Conservation (phyloP, 2,329 filamentous ascomycete species). For the Arthrobotrys entomopaga region DNA sequence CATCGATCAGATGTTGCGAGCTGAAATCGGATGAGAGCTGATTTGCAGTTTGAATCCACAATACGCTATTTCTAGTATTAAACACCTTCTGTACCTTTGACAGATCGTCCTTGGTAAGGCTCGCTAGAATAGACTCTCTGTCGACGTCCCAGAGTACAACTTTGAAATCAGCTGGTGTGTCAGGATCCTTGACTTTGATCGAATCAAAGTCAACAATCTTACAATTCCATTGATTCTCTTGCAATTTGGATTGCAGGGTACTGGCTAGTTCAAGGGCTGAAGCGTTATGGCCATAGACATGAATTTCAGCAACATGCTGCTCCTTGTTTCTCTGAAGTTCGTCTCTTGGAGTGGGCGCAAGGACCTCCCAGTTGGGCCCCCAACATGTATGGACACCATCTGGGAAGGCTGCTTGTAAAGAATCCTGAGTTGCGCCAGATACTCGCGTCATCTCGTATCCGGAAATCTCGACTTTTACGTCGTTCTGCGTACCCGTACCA, state of each 20-base stretch:
- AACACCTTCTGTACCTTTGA: not conserved
- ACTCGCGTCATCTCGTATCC: slow-evolving; percentile 29
- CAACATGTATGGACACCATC: slow-evolving; percentile 21
- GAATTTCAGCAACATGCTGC: too few relatives aligned
- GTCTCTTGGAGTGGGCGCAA: not conserved
- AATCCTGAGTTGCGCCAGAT: slow-evolving; percentile 5
- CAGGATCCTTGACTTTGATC: not conserved
- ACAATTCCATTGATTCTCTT: not conserved
- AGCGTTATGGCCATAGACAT: slow-evolving; percentile 7
- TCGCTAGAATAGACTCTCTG: slow-evolving; percentile 9
- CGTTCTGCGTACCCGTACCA: slow-evolving; percentile 3
- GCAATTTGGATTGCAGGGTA: not conserved
- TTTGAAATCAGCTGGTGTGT: slow-evolving; percentile 1
- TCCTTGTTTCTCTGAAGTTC: too few relatives aligned
- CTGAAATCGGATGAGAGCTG: not conserved
- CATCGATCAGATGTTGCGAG: slow-evolving; percentile 31
- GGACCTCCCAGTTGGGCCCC: slow-evolving; percentile 4
- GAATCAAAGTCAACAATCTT: slow-evolving; percentile 5
- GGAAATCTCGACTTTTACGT: slow-evolving; percentile 5
- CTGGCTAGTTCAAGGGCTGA: not conserved
- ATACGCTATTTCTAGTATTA: slow-evolving; percentile 3
- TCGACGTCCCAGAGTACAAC: slow-evolving; percentile 41
- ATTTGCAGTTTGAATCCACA: slow-evolving; percentile 30
- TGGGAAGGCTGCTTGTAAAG: not conserved
- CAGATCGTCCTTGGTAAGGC: not conserved